phyloP scores from a whole-genome alignment of 1,284 basidiomycete species.

The Serendipita sp. region DNA sequence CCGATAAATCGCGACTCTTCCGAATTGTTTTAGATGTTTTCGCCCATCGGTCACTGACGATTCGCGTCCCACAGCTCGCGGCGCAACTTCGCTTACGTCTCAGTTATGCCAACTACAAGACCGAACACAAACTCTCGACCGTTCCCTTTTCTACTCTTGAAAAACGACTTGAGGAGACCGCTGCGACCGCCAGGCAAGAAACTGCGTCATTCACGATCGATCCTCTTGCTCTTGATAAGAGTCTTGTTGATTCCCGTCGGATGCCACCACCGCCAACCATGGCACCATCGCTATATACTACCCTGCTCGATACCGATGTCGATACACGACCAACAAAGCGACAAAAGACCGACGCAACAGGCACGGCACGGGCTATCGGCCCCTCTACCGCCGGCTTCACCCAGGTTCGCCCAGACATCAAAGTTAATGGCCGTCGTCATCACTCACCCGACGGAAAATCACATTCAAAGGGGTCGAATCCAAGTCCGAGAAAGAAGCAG shows the following conservation, averaged over 20 bases:
- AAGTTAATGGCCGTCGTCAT: not conserved
- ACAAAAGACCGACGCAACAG: not conserved
- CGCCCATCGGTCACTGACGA: not conserved
- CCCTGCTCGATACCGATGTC: not conserved
- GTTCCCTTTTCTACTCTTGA: not conserved
- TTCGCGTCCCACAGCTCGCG: not conserved
- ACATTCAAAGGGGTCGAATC: not conserved
- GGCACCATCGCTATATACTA: not conserved
- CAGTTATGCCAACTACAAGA: not conserved
- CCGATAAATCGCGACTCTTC: not conserved
- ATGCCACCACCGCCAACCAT: not conserved
- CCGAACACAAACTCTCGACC: not conserved
- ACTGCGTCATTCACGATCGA: not conserved
- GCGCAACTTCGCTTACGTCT: conserved; percentile 1
- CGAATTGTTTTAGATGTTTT: not conserved
- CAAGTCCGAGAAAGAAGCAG: not conserved
- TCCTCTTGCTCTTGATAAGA: not conserved
- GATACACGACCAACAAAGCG: not conserved
- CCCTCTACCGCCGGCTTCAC: not conserved
- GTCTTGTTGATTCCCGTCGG: not conserved
- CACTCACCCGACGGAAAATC: not conserved
- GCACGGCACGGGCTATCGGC: not conserved
- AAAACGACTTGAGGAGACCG: not conserved
- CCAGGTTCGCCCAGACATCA: not conserved
- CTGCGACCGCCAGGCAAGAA: not conserved